These are phyloP conservation scores for Fusarium nurragi DNA, from an alignment of 2,329 filamentous ascomycete species.

Conservation along the genomic window DNA sequence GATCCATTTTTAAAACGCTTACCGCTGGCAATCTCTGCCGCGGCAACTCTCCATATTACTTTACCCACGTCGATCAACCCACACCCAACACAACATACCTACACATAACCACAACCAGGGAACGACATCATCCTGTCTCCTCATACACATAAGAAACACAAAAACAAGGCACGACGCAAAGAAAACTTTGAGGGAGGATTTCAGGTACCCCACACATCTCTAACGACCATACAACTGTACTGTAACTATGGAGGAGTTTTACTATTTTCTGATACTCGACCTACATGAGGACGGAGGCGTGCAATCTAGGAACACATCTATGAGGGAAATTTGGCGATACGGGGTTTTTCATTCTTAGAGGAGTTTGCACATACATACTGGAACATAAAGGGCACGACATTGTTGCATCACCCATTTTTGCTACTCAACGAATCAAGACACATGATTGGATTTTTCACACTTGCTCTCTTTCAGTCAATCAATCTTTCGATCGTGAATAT, in stretches of 20 bases:
- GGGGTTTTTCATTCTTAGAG: slow-evolving; percentile 21
- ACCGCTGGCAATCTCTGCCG: slow-evolving; percentile 18
- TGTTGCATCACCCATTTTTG: slow-evolving; percentile 12
- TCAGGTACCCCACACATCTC: slow-evolving; percentile 5
- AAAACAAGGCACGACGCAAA: slow-evolving; percentile 7
- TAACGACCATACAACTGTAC: slow-evolving; percentile 28
- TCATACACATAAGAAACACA: background rate
- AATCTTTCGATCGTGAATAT: background rate
- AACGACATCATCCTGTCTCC: background rate
- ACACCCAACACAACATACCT: slow-evolving; percentile 1
- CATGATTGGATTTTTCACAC: slow-evolving; percentile 10
- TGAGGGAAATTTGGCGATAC: slow-evolving; percentile 26
- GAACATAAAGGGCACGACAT: background rate
- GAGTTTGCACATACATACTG: slow-evolving; percentile 2
- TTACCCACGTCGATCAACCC: slow-evolving; percentile 23
- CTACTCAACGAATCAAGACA: slow-evolving; percentile 24
- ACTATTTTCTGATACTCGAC: background rate
- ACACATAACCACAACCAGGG: background rate
- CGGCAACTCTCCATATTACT: slow-evolving; percentile 23
- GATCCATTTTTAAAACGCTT: slow-evolving; percentile 18
- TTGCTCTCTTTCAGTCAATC: background rate
- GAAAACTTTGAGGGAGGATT: slow-evolving; percentile 21
- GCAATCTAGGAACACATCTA: slow-evolving; percentile 10
- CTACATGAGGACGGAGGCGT: slow-evolving; percentile 15
- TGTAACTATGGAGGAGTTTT: slow-evolving; percentile 18